Evolutionary conservation across 108 stramenopile genomes (phyloP).

Genomic region (Aurantiochytrium sp.): DNA sequence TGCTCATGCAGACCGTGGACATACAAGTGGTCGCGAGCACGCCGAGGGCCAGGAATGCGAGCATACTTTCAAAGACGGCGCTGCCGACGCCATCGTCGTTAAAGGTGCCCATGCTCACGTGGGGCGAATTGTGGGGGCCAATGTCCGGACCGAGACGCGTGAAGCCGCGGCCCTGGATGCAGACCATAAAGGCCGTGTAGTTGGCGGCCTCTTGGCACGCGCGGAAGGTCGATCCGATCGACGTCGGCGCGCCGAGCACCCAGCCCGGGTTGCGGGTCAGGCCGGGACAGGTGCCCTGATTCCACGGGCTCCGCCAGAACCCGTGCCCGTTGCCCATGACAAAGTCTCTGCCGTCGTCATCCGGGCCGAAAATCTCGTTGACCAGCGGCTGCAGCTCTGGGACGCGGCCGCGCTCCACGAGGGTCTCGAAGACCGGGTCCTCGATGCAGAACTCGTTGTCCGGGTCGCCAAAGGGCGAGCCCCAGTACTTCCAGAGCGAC

Average conservation of each 20-base stretch:
- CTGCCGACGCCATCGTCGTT: not conserved
- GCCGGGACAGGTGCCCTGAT: not conserved
- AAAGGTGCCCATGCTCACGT: not conserved
- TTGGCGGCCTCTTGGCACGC: not conserved
- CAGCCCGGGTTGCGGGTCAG: not conserved
- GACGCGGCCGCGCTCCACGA: not conserved
- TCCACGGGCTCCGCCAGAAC: not conserved
- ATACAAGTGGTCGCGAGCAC: not conserved
- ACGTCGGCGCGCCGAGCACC: not conserved
- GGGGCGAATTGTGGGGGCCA: not conserved
- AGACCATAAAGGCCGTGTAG: not conserved
- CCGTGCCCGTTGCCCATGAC: not conserved
- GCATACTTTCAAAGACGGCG: not conserved
- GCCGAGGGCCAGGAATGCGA: not conserved
- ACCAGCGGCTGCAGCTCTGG: not conserved
- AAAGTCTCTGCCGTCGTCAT: not conserved
- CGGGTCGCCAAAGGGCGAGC: not conserved
- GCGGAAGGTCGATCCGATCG: not conserved
- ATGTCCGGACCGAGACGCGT: not conserved
- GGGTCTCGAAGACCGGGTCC: not conserved
- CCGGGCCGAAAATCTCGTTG: not conserved
- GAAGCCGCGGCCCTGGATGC: not conserved
- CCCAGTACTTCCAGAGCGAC: constrained; percentile 25
- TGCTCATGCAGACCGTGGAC: not conserved
- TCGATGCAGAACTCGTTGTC: not conserved